These are phyloP conservation scores for Exophiala calicioides DNA, from an alignment of 2,329 filamentous ascomycete genomes.

Conservation along the genomic window DNA sequence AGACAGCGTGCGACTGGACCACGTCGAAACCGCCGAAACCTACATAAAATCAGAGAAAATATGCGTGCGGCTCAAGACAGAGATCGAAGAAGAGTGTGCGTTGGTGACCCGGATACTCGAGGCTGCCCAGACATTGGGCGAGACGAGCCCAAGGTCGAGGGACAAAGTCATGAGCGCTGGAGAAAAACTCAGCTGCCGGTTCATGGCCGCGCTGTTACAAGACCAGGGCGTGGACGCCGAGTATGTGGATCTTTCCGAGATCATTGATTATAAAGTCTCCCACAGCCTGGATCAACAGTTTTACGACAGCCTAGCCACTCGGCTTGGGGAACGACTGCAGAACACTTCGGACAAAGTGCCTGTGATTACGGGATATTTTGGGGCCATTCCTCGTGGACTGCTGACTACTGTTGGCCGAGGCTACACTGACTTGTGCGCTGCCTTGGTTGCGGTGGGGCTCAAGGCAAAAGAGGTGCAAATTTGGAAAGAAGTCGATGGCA, in stretches of 20 bases:
- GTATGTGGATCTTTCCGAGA: constrained; percentile 85
- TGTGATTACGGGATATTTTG: constrained; percentile 91
- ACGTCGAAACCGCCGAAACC: constrained; percentile 69
- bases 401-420: constrained; percentile 90
- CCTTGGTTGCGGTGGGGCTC: constrained; percentile 86
- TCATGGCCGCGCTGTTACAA: constrained; percentile 81
- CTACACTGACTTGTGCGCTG: constrained; percentile 95
- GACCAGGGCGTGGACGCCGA: constrained; percentile 80
- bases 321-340: constrained; percentile 64
- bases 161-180: constrained; percentile 92
- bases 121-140: constrained; percentile 61
- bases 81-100: constrained; percentile 77
- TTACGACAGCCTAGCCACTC: constrained; percentile 64
- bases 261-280: constrained; percentile 66
- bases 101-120: constrained; percentile 74
- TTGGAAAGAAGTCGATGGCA: constrained; percentile 98
- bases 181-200: constrained; percentile 91
- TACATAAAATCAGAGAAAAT: constrained; percentile 62
- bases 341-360: constrained; percentile 69
- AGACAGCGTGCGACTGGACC: constrained; percentile 77
- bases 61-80: constrained; percentile 60
- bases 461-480: constrained; percentile 87
- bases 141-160: constrained; percentile 76
- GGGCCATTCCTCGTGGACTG: constrained; percentile 84
- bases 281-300: constrained; percentile 66